Evolutionary conservation across 2,329 filamentous ascomycete genomes (phyloP), one percentile per base, ranked within the genome.

Genomic region (Nothophaeocryptopus gaeumannii): DNA sequence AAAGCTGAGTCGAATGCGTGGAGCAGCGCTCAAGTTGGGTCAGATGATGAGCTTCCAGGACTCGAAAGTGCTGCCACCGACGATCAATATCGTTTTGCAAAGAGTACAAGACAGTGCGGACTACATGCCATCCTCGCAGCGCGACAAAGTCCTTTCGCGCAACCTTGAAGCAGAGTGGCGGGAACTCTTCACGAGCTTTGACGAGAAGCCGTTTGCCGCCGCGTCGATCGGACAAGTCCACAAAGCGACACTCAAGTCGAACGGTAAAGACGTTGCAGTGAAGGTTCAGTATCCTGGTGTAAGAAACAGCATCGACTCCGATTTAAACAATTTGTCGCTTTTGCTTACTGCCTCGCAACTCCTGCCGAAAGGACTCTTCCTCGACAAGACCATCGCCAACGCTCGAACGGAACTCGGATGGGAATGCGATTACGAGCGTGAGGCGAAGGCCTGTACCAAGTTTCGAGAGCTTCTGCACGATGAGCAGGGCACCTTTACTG

Each of bases 1-100:
- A 5, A 96, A 95, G 70, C 79, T 99, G 2, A 97, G 92, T 2
- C 86, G 88, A 15, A 99, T 99, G 93, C 83, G 93, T 63, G 93
- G 93, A 33, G 95, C 93, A 5, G 93, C 93, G n/a, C 76, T 99
- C 36, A 99, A 99, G 73, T 73, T 99, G 20, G 95, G 93, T 0
- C 93, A 99, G 74, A 93, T 97, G 87, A 86, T 99, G 78, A 96
- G 90, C 68, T 93, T 99, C 65, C 93, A 99, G 75, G 93, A 99
- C 72, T 84, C 89, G 33, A 97, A 96, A 70, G 90, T 96, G 83
- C 80, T 99, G 8, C 93, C 93, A 0, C 82, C 81, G 0, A 82
- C 88, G 1, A 90, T 99, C 42, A 89, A 95, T 58, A 82, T 92
- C 63, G 89, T 99, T 1, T 75, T 99, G 10, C 90, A 96, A 67